phyloP scores from a whole-genome alignment of 164 flowering plant species.

The Santalum album region DNA sequence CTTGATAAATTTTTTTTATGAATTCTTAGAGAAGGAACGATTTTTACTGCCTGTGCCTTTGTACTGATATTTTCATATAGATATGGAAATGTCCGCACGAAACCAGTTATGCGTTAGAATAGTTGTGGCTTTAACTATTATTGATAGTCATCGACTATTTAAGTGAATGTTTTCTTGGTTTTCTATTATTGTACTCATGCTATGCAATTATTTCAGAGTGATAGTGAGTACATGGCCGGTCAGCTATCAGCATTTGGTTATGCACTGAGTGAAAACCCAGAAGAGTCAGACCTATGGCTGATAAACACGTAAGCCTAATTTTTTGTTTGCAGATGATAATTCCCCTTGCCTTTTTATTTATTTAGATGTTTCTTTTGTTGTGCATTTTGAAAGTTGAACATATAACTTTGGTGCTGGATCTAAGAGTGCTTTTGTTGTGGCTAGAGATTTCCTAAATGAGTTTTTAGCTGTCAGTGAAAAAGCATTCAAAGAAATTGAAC shows the following conservation, averaged over 20 bases:
- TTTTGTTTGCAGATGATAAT: neutral
- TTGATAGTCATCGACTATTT: neutral
- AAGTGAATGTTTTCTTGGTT: neutral
- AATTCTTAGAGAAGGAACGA: neutral
- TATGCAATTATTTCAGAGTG: slow-evolving; percentile 55
- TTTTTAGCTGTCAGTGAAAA: no score
- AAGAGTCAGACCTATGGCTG: slow-evolving; percentile 93
- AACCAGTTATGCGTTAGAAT: no score
- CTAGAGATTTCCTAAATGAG: no score
- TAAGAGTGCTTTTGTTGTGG: no score
- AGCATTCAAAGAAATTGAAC: no score
- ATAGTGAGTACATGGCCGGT: slow-evolving; percentile 99
- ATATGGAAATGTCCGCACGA: no score
- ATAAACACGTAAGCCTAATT: slow-evolving; percentile 68
- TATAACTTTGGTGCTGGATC: no score
- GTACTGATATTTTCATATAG: no score
- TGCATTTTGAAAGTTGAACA: no score
- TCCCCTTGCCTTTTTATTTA: neutral
- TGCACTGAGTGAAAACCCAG: slow-evolving; percentile 64
- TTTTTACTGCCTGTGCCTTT: no score
- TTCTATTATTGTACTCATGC: neutral
- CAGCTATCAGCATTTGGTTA: slow-evolving; percentile 98
- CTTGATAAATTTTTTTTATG: no score
- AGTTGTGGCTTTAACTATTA: no score
- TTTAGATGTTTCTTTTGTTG: neutral